Percentiles rank a stretch among this genome's conserved stretches.
Conservation (phyloP, 164 flowering plant species). For the Warburgia ugandensis region DNA sequence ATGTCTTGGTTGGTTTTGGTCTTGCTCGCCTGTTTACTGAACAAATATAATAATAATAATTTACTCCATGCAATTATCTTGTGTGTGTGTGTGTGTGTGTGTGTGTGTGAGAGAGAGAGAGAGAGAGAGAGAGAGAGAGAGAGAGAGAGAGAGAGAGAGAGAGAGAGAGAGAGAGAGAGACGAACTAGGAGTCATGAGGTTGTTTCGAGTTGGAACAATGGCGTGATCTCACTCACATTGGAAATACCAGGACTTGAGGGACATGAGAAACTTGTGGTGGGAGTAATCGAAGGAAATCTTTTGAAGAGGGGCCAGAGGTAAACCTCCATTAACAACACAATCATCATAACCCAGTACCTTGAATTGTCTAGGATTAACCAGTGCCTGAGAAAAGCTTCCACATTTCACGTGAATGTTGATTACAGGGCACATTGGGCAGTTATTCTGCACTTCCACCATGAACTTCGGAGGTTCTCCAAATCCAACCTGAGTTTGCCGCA, state of each 20-base stretch:
- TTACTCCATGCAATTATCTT: too few species aligned
- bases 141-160: too few species aligned
- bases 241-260: slow-evolving; percentile 28
- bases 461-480: slow-evolving; percentile 27
- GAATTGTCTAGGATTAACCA: slow-evolving; percentile 34
- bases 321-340: slow-evolving; percentile 39
- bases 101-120: too few species aligned
- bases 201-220: background rate
- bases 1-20: too few species aligned
- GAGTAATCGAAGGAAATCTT: slow-evolving; percentile 37
- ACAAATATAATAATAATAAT: too few species aligned
- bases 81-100: too few species aligned
- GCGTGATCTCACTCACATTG: slow-evolving; percentile 33
- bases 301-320: slow-evolving; percentile 40
- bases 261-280: slow-evolving; percentile 27
- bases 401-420: slow-evolving; percentile 41
- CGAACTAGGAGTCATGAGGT: too few species aligned
- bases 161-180: too few species aligned
- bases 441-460: slow-evolving; percentile 32
- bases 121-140: too few species aligned
- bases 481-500: slow-evolving; percentile 35
- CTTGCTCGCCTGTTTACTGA: too few species aligned
- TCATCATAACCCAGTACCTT: slow-evolving; percentile 29
- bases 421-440: slow-evolving; percentile 48
- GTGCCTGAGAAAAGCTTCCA: slow-evolving; percentile 33